A percentile compares a stretch with the other conserved stretches of the same genome.
These are phyloP conservation scores for Jatropha podagrica DNA, from an alignment of 441 rosid genomes.

Conservation along the genomic window DNA sequence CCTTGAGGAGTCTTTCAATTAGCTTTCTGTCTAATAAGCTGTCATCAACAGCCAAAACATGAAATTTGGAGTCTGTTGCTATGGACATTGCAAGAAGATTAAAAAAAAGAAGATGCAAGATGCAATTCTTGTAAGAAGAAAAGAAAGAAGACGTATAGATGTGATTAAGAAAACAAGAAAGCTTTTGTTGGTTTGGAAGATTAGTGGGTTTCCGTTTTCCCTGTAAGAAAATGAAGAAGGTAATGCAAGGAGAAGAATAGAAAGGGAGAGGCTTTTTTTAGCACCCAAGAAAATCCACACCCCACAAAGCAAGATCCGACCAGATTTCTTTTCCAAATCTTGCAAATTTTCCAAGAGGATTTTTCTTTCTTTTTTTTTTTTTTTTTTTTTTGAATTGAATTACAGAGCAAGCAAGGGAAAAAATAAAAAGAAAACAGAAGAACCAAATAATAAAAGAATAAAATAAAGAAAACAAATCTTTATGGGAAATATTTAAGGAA, in stretches of 20 bases:
- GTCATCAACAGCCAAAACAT: constrained; percentile 76
- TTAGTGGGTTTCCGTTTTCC: neutral
- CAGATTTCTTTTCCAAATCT: constrained; percentile 46
- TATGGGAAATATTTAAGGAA: constrained; percentile 32
- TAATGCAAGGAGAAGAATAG: neutral
- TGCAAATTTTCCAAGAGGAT: constrained; percentile 38
- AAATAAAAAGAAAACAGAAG: neutral
- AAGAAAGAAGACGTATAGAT: constrained; percentile 14
- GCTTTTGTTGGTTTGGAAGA: constrained; percentile 8
- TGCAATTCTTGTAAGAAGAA: neutral
- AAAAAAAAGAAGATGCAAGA: constrained; percentile 27
- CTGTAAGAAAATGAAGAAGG: neutral
- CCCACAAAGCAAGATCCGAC: constrained; percentile 53
- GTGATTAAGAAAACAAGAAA: neutral
- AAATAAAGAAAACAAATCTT: constrained; percentile 35
- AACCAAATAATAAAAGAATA: constrained; percentile 3
- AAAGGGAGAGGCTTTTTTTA: constrained; percentile 10
- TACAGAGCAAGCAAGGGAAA: constrained; percentile 48
- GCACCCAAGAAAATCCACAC: constrained; percentile 37
- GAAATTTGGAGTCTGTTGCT: constrained; percentile 44
- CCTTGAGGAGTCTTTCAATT: constrained; percentile 60
- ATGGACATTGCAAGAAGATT: constrained; percentile 43
- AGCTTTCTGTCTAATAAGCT: constrained; percentile 59
- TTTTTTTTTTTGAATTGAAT: constrained; percentile 32
- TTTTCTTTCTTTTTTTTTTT: neutral